Conservation (phyloP, 805 yeast genomes). For the Metschnikowia drakensbergensis region DNA sequence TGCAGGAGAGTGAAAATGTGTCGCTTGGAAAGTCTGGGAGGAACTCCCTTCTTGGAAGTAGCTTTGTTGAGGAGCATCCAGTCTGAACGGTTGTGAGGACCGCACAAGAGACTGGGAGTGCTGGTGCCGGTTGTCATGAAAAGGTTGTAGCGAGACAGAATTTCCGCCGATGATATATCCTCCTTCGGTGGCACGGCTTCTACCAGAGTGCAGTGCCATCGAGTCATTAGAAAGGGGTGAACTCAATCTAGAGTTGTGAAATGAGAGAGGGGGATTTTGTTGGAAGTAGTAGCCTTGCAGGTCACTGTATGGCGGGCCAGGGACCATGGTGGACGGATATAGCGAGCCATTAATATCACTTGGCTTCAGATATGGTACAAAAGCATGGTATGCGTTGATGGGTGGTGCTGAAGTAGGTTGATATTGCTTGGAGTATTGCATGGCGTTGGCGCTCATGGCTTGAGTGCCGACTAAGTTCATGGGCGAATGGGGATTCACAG, state of each 20-base stretch:
- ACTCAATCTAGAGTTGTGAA: neutral
- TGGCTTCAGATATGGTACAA: neutral
- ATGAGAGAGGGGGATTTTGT: neutral
- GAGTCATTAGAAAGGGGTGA: neutral
- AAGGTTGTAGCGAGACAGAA: neutral
- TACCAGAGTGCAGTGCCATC: slow-evolving; percentile 1
- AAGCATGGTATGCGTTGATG: neutral
- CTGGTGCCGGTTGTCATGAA: neutral
- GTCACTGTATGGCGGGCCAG: neutral
- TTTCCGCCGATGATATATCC: neutral
- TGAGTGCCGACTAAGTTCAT: neutral
- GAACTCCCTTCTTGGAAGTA: slow-evolving; percentile 1
- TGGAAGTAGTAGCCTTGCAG: neutral
- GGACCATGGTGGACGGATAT: neutral
- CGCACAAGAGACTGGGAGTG: neutral
- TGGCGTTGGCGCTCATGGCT: neutral
- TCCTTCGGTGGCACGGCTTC: slow-evolving; percentile 1
- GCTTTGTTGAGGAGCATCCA: neutral
- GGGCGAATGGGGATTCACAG: neutral
- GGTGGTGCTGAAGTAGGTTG: neutral
- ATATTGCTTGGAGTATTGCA: neutral
- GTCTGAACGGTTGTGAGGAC: neutral
- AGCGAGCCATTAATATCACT: neutral
- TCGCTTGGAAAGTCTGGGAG: neutral
- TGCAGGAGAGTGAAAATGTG: neutral